A percentile compares a stretch with the other conserved stretches of the same genome.
Evolutionary conservation across 306 rosid species (phyloP).

Genomic region (Vachellia pachyceras): DNA sequence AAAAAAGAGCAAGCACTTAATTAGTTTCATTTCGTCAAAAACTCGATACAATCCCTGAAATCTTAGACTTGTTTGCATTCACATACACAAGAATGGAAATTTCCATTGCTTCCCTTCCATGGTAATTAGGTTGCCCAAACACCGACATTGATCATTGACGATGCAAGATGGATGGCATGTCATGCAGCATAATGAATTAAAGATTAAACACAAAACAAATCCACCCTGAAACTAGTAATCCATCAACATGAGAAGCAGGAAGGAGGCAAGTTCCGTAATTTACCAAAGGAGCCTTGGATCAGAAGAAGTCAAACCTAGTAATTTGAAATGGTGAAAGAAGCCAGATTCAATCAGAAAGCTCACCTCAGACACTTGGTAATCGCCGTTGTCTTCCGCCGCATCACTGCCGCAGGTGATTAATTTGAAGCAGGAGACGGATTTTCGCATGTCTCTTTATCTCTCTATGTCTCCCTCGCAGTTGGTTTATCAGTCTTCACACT

Average conservation of each 20-base stretch:
- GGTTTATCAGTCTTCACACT: constrained; percentile 19
- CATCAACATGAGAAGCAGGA: constrained; percentile 28
- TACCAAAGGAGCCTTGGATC: constrained; percentile 17
- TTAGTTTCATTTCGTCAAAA: background rate
- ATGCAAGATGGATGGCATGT: background rate
- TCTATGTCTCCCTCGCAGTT: background rate
- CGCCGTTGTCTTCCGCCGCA: constrained; percentile 58
- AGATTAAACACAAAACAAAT: constrained; percentile 15
- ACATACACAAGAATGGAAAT: background rate
- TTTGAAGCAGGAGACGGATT: constrained; percentile 81
- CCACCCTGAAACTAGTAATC: background rate
- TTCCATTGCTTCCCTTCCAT: background rate
- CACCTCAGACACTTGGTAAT: constrained; percentile 61
- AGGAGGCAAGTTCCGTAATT: constrained; percentile 10
- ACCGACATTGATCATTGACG: background rate
- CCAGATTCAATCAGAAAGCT: constrained; percentile 41
- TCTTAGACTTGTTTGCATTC: background rate
- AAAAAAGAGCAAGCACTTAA: background rate
- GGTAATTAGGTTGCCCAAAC: constrained; percentile 5
- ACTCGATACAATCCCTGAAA: background rate
- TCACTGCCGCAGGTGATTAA: constrained; percentile 77
- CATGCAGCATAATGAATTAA: background rate
- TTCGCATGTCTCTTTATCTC: constrained; percentile 53
- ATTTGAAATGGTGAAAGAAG: background rate
- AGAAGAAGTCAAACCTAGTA: background rate